Evolutionary conservation across 2,329 filamentous ascomycete species (phyloP).

Genomic region (Helicocarpus griseus): DNA sequence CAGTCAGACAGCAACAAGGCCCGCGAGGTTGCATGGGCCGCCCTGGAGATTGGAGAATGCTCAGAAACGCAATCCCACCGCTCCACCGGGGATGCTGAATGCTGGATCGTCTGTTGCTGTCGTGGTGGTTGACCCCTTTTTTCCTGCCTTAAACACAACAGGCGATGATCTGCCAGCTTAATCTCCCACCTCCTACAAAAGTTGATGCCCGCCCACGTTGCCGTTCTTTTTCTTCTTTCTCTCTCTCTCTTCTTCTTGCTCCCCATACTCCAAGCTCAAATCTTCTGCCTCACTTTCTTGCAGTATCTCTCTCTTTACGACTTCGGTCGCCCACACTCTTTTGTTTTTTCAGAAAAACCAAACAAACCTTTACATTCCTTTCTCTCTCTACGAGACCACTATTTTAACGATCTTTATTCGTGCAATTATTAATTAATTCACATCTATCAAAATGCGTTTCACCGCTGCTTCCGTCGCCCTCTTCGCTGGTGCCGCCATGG

Average conservation of each 20-base stretch:
- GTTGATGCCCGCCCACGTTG: slow-evolving; percentile 6
- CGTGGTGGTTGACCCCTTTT: neutral
- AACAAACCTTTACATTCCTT: slow-evolving; percentile 26
- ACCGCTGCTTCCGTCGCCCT: slow-evolving; percentile 30
- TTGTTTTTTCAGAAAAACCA: slow-evolving; percentile 24
- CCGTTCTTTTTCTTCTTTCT: slow-evolving; percentile 16
- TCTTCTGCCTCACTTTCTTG: slow-evolving; percentile 22
- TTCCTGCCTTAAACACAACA: neutral
- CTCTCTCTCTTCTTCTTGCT: slow-evolving; percentile 19
- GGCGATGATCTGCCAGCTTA: slow-evolving; percentile 11
- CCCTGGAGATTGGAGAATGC: neutral
- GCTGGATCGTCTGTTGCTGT: neutral
- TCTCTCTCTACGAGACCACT: slow-evolving; percentile 15
- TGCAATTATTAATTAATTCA: slow-evolving; percentile 6
- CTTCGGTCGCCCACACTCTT: slow-evolving; percentile 37
- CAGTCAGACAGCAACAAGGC: neutral
- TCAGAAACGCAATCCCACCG: neutral
- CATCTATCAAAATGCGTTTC: slow-evolving; percentile 35
- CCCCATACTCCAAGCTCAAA: slow-evolving; percentile 16
- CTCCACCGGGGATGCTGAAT: too few relatives aligned
- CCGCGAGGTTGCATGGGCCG: neutral
- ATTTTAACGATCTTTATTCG: slow-evolving; percentile 23
- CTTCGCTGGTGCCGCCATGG: slow-evolving; percentile 32
- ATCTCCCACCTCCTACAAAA: slow-evolving; percentile 16
- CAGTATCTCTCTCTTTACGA: slow-evolving; percentile 27